Percentiles rank a stretch among this genome's conserved stretches.
Evolutionary conservation across 805 yeast genomes (phyloP).

Genomic region (Candida gorgasii): DNA sequence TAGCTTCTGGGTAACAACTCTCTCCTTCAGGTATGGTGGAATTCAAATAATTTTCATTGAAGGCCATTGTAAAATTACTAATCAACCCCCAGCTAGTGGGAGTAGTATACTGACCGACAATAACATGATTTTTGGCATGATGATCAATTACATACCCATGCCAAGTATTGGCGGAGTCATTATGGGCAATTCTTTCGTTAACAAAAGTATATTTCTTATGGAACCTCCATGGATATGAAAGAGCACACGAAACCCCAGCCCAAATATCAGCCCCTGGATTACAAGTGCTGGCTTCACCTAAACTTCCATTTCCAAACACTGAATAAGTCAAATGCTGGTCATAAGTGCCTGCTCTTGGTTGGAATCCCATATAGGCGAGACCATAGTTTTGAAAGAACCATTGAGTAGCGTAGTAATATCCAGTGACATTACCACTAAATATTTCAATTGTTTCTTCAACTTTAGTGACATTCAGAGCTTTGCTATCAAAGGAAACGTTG

Average conservation of each 20-base stretch:
- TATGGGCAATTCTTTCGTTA: conserved; percentile 1
- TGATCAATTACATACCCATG: conserved; percentile 13
- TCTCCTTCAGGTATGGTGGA: background rate
- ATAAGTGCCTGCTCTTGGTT: conserved; percentile 12
- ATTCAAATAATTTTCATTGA: conserved; percentile 11
- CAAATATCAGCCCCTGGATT: conserved; percentile 16
- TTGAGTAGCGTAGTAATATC: conserved; percentile 15
- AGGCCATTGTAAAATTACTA: background rate
- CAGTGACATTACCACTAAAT: conserved; percentile 11
- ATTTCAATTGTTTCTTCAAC: conserved; percentile 8
- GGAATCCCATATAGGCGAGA: conserved; percentile 15
- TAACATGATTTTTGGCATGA: conserved; percentile 6
- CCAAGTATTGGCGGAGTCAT: conserved; percentile 14
- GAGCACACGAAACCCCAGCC: conserved; percentile 13
- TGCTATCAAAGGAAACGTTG: background rate
- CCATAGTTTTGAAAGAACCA: conserved; percentile 2
- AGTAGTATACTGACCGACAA: conserved; percentile 12
- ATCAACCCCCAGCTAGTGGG: conserved; percentile 11
- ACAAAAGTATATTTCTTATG: conserved; percentile 14
- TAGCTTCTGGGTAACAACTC: conserved; percentile 8
- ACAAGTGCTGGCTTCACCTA: conserved; percentile 7
- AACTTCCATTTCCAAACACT: conserved; percentile 13
- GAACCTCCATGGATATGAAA: conserved; percentile 12
- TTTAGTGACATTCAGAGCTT: background rate
- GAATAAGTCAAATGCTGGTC: conserved; percentile 15